Conservation (phyloP, 257 asterid genomes). For the Rauvolfia tetraphylla region DNA sequence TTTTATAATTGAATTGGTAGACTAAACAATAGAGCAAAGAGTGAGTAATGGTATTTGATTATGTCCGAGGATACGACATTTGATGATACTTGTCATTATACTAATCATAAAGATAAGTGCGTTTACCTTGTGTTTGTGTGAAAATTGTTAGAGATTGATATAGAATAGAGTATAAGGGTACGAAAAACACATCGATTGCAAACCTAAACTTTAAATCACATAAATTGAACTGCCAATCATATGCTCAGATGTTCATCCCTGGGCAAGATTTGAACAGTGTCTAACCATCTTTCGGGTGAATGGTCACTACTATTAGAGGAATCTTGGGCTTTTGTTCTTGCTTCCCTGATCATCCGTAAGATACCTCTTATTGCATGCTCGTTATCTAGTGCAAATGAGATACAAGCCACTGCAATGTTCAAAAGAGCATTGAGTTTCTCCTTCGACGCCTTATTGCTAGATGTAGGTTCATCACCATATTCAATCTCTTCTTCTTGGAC, state of each 20-base stretch:
- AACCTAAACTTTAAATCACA: neutral
- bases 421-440: slow-evolving; percentile 63
- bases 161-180: too few species aligned
- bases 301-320: slow-evolving; percentile 80
- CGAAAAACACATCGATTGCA: too few species aligned
- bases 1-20: too few species aligned
- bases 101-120: too few species aligned
- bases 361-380: slow-evolving; percentile 72
- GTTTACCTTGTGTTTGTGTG: too few species aligned
- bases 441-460: slow-evolving; percentile 67
- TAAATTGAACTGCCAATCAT: slow-evolving; percentile 20
- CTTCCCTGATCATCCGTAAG: slow-evolving; percentile 73
- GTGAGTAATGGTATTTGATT: too few species aligned
- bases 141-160: too few species aligned
- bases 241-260: slow-evolving; percentile 77
- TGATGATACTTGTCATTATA: too few species aligned
- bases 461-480: slow-evolving; percentile 62
- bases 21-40: too few species aligned
- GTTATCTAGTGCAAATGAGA: slow-evolving; percentile 47
- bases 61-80: too few species aligned
- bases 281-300: slow-evolving; percentile 96
- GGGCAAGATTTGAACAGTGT: slow-evolving; percentile 84
- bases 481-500: slow-evolving; percentile 80
- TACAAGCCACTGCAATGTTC: slow-evolving; percentile 60
- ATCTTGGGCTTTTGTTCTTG: slow-evolving; percentile 77